Conservation (phyloP, 805 yeast species). For the Monosporozyma yasuniensis region DNA sequence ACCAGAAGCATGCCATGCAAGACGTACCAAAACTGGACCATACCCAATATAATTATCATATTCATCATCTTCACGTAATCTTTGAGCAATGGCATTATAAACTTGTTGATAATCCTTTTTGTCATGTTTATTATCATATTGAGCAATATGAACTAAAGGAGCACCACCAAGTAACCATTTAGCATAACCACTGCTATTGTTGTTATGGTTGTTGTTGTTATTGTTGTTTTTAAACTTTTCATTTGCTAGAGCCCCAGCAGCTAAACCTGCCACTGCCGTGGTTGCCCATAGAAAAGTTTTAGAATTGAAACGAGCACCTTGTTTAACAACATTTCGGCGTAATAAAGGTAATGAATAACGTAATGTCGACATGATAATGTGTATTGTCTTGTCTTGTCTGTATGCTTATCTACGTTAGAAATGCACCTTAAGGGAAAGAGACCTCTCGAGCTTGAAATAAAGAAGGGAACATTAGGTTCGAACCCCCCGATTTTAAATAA, state of each 20-base stretch:
- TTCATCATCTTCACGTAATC: constrained; percentile 44
- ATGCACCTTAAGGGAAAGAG: too few species aligned
- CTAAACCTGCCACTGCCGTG: constrained; percentile 27
- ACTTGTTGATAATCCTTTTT: constrained; percentile 50
- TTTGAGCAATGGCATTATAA: constrained; percentile 65
- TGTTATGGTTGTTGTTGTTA: constrained; percentile 10
- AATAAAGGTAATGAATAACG: background rate
- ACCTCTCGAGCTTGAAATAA: too few species aligned
- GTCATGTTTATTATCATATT: constrained; percentile 22
- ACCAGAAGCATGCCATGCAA: constrained; percentile 87
- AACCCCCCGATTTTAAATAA: too few species aligned
- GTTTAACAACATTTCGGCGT: background rate
- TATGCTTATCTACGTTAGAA: too few species aligned
- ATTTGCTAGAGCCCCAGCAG: constrained; percentile 12
- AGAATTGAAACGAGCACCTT: background rate
- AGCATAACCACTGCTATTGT: background rate
- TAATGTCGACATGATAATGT: background rate
- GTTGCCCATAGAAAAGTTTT: constrained; percentile 14
- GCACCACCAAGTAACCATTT: constrained; percentile 28
- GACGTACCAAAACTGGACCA: constrained; percentile 70
- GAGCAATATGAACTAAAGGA: constrained; percentile 31
- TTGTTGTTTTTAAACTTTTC: constrained; percentile 15
- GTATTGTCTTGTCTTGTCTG: too few species aligned
- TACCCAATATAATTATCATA: constrained; percentile 61
- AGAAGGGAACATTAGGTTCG: too few species aligned